Evolutionary conservation across 129 eudicot genomes (phyloP).

Genomic region (Flaveria linearis): DNA sequence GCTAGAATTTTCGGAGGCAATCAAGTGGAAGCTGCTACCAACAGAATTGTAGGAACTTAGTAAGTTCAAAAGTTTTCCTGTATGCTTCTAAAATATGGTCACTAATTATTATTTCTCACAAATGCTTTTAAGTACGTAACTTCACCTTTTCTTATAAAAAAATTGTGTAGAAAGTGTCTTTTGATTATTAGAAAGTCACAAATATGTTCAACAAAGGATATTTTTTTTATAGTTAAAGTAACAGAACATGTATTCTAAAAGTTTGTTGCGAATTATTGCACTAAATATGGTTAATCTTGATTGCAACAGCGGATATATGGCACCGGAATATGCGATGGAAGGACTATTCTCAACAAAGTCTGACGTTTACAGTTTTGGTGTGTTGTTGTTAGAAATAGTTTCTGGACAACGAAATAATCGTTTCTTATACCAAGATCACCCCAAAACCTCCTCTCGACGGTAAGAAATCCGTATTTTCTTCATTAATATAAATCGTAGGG

Average conservation of each 20-base stretch:
- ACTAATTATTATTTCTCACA: neutral
- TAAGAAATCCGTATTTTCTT: neutral
- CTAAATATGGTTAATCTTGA: no score
- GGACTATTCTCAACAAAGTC: conserved; percentile 42
- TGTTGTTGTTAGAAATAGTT: no score
- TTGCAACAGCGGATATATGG: no score
- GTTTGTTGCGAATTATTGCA: no score
- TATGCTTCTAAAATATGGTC: neutral
- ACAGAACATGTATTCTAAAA: no score
- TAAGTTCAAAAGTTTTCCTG: conserved; percentile 25
- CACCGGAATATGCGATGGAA: no score
- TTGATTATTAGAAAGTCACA: no score
- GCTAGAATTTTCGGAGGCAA: conserved; percentile 45
- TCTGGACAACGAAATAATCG: conserved; percentile 4
- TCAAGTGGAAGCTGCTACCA: conserved; percentile 44
- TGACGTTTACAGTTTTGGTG: neutral
- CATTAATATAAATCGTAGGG: neutral
- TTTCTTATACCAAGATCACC: conserved; percentile 22
- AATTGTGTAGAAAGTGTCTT: no score
- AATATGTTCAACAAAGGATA: no score
- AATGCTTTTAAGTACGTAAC: neutral
- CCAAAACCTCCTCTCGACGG: conserved; percentile 23
- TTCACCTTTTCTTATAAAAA: no score
- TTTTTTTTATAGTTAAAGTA: no score
- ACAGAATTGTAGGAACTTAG: conserved; percentile 54